Conservation (phyloP, 2,329 filamentous ascomycete genomes). For the Sporothrix schenckii region DNA sequence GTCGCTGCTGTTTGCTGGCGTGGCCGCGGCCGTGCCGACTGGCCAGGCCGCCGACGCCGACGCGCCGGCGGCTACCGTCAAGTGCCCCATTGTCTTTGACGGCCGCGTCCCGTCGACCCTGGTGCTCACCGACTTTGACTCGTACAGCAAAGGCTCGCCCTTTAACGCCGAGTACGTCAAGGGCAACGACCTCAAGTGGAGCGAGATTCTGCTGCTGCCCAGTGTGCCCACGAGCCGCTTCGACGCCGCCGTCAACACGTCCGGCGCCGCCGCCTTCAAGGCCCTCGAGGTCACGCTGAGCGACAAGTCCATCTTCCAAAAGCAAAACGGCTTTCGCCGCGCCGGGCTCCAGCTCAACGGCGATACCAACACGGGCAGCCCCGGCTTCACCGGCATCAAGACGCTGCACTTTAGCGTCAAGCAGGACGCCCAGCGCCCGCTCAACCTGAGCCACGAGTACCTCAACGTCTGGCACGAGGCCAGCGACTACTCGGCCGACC, state of each 20-base stretch:
- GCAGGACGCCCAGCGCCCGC: conserved; percentile 41
- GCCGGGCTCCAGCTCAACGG: conserved; percentile 50
- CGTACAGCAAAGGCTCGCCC: conserved; percentile 39
- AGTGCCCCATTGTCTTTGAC: conserved; percentile 46
- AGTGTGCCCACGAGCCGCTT: conserved; percentile 42
- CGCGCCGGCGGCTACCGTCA: conserved; percentile 23
- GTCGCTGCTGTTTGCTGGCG: conserved; percentile 24
- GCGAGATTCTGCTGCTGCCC: conserved; percentile 45
- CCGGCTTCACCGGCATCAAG: conserved; percentile 43
- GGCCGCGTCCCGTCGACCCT: conserved; percentile 42
- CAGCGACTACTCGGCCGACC: conserved; percentile 45
- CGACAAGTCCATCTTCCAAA: conserved; percentile 51
- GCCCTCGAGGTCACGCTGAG: conserved; percentile 51
- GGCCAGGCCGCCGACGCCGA: neutral
- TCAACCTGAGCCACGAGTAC: conserved; percentile 48
- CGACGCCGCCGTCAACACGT: conserved; percentile 41
- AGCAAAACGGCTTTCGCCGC: conserved; percentile 51
- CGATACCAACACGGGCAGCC: conserved; percentile 47
- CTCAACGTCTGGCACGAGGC: conserved; percentile 46
- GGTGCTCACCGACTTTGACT: conserved; percentile 42
- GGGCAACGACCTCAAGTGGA: conserved; percentile 44
- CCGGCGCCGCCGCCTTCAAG: conserved; percentile 38
- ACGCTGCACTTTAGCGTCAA: conserved; percentile 46
- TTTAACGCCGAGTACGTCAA: conserved; percentile 47
- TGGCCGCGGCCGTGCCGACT: conserved; percentile 22